phyloP scores from a whole-genome alignment of 768 basidiomycete species.

The Boletus patriciae region DNA sequence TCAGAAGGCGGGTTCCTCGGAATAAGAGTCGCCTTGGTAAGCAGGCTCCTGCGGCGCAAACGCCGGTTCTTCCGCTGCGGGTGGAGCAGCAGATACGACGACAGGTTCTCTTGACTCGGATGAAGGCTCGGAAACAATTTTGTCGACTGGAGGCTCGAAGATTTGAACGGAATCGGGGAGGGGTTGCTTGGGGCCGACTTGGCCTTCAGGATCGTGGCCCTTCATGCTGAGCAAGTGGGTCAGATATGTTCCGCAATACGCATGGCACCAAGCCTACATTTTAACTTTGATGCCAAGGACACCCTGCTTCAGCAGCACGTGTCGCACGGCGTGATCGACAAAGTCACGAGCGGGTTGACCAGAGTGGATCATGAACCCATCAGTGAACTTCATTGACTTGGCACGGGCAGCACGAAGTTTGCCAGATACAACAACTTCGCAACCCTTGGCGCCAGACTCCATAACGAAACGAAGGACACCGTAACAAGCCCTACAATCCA shows the following conservation, averaged over 20 bases:
- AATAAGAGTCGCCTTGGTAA: constrained; percentile 44
- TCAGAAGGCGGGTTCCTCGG: constrained; percentile 62
- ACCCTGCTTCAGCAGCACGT: constrained; percentile 97
- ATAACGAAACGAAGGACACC: constrained; percentile 99
- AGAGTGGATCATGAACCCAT: constrained; percentile 99
- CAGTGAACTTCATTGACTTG: constrained; percentile 99
- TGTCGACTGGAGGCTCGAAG: constrained; percentile 86
- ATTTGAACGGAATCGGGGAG: constrained; percentile 95
- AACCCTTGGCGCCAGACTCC: constrained; percentile 99
- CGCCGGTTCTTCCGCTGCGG: constrained; percentile 52
- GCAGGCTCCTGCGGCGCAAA: constrained; percentile 34
- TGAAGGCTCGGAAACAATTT: constrained; percentile 82
- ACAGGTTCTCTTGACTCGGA: constrained; percentile 84
- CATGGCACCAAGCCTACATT: constrained; percentile 59
- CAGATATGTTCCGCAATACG: constrained; percentile 6
- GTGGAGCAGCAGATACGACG: constrained; percentile 46
- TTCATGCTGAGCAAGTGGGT: constrained; percentile 75
- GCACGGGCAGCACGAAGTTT: constrained; percentile 99
- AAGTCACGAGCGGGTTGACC: constrained; percentile 97
- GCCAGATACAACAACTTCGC: constrained; percentile 98
- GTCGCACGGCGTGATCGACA: constrained; percentile 95
- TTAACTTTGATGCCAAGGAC: constrained; percentile 99
- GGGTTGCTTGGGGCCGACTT: constrained; percentile 84
- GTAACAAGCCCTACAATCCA: constrained; percentile 77
- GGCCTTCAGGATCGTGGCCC: constrained; percentile 90